Percentiles rank a stretch among this genome's conserved stretches.
Conservation (phyloP, 1,284 basidiomycete genomes). For the Tranzscheliella williamsii region DNA sequence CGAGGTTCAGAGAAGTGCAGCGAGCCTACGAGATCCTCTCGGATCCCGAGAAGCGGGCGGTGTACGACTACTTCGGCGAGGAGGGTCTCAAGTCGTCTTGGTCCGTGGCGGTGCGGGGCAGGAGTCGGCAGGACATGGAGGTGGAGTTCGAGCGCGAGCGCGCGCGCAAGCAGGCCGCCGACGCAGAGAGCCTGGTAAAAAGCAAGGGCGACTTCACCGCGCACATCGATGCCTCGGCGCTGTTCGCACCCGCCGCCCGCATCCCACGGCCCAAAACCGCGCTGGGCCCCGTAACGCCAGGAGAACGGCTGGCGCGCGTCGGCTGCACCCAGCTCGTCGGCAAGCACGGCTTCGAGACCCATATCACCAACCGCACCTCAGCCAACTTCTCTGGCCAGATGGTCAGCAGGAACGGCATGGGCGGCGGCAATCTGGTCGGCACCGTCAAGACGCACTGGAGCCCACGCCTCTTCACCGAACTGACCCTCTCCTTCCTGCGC, state of each 20-base stretch:
- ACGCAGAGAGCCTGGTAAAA: conserved; percentile 65
- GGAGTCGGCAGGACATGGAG: conserved; percentile 67
- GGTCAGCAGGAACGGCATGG: conserved; percentile 60
- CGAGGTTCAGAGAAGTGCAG: conserved; percentile 74
- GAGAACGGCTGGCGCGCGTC: conserved; percentile 38
- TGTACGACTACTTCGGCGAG: conserved; percentile 77
- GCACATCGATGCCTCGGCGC: conserved; percentile 49
- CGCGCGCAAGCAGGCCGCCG: conserved; percentile 64
- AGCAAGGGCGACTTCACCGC: conserved; percentile 64
- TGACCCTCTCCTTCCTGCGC: conserved; percentile 61
- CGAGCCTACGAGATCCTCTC: conserved; percentile 75
- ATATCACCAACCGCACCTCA: conserved; percentile 26
- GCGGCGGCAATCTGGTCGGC: conserved; percentile 66
- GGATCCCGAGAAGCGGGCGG: conserved; percentile 73
- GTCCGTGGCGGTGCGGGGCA: conserved; percentile 64
- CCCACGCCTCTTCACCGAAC: conserved; percentile 64
- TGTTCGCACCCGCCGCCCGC: conserved; percentile 70
- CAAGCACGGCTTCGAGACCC: conserved; percentile 57
- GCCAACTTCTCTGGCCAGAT: conserved; percentile 60
- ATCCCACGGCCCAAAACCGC: conserved; percentile 84
- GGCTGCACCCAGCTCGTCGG: conserved; percentile 49
- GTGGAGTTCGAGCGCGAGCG: conserved; percentile 64
- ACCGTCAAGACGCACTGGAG: conserved; percentile 71
- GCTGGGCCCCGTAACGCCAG: conserved; percentile 65
- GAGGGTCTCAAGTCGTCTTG: conserved; percentile 66